Evolutionary conservation across 306 rosid genomes (phyloP).

Genomic region (Pueraria montana): DNA sequence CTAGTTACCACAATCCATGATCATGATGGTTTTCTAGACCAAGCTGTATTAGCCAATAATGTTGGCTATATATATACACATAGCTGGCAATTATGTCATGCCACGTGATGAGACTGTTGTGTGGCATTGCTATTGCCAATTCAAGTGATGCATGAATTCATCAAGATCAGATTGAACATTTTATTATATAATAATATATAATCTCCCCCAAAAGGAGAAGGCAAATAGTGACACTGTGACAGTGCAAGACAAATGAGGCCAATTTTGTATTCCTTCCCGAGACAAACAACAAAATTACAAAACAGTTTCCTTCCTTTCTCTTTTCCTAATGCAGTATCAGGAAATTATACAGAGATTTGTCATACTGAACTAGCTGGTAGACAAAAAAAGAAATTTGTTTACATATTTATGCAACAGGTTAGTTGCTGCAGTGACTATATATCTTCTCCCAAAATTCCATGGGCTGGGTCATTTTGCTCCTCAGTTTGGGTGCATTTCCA

Average conservation of each 20-base stretch:
- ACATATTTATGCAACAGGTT: background rate
- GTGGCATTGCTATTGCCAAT: constrained; percentile 28
- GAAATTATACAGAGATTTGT: constrained; percentile 8
- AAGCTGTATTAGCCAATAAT: constrained; percentile 38
- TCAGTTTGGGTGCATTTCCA: background rate
- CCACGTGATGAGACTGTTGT: constrained; percentile 52
- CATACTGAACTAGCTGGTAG: constrained; percentile 21
- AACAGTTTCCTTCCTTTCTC: background rate
- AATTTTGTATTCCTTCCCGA: constrained; percentile 34
- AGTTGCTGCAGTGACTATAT: background rate
- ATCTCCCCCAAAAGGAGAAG: background rate
- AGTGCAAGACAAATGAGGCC: constrained; percentile 37
- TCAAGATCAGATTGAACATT: constrained; percentile 40
- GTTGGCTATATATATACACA: constrained; percentile 26
- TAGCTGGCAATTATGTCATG: constrained; percentile 53
- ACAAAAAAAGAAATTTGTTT: background rate
- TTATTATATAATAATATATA: background rate
- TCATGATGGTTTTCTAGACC: constrained; percentile 38
- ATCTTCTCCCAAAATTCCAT: background rate
- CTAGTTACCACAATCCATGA: constrained; percentile 40
- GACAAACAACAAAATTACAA: constrained; percentile 23
- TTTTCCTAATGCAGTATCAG: constrained; percentile 21
- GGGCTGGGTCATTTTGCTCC: too few relatives aligned
- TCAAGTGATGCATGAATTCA: constrained; percentile 29
- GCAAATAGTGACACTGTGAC: constrained; percentile 39